Evolutionary conservation across 441 rosid species (phyloP).

Genomic region (Breynia disticha): DNA sequence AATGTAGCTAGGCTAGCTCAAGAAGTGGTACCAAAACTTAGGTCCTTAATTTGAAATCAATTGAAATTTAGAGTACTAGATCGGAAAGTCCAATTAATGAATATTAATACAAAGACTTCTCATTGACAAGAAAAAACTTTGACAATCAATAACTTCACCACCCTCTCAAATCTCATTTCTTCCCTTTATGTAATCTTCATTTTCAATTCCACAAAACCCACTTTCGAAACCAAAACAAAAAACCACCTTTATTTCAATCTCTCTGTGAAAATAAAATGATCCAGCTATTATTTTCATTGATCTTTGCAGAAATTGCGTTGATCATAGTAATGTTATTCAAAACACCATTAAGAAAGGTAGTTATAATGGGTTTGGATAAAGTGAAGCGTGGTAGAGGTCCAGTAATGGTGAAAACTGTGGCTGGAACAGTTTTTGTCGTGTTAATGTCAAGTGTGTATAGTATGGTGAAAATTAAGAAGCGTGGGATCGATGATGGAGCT

Average conservation of each 20-base stretch:
- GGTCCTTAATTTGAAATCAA: too few relatives aligned
- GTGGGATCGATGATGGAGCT: slow-evolving; percentile 46
- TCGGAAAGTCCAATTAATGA: too few relatives aligned
- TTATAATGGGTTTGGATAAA: slow-evolving; percentile 56
- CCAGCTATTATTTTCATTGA: slow-evolving; percentile 53
- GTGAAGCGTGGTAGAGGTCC: slow-evolving; percentile 81
- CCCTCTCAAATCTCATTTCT: too few relatives aligned
- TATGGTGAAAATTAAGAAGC: slow-evolving; percentile 47
- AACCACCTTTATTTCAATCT: background rate
- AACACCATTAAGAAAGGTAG: slow-evolving; percentile 65
- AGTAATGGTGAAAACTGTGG: slow-evolving; percentile 59
- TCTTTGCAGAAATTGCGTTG: slow-evolving; percentile 56
- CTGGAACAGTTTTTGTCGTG: slow-evolving; percentile 47
- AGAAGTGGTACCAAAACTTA: too few relatives aligned
- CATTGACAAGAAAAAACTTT: too few relatives aligned
- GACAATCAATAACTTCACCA: too few relatives aligned
- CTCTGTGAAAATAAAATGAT: slow-evolving; percentile 31
- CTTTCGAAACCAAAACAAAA: too few relatives aligned
- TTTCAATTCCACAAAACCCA: too few relatives aligned
- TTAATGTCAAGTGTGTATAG: slow-evolving; percentile 50
- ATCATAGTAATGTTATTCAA: slow-evolving; percentile 60
- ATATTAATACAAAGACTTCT: too few relatives aligned
- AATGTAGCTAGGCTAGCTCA: too few relatives aligned
- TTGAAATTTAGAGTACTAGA: too few relatives aligned
- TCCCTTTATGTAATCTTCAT: too few relatives aligned